Percentiles rank a stretch among this genome's conserved stretches.
Evolutionary conservation across 331 rosid genomes (phyloP).

Genomic region (Prunus yedoensis): DNA sequence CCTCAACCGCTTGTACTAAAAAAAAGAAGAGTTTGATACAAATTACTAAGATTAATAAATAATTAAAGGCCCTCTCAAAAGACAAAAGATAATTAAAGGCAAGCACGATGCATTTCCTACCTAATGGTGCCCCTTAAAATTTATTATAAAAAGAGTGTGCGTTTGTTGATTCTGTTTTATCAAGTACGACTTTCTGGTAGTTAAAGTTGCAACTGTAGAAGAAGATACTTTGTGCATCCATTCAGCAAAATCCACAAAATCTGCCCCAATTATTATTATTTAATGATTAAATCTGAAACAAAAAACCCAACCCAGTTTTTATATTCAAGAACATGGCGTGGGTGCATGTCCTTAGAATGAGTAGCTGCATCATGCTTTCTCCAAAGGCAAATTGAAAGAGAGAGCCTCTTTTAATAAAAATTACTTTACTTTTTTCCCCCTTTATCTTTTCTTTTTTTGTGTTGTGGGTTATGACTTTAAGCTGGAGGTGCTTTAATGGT

Average conservation of each 20-base stretch:
- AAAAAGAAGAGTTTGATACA: no score
- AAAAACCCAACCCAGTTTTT: no score
- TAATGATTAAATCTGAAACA: no score
- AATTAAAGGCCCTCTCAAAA: no score
- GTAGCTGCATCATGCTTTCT: background rate
- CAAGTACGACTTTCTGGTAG: constrained; percentile 28
- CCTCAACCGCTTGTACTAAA: fast-evolving
- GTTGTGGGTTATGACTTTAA: background rate
- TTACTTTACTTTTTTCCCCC: background rate
- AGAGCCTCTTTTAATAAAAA: background rate
- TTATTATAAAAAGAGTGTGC: constrained; percentile 10
- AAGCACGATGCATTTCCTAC: constrained; percentile 20
- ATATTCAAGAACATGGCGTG: no score
- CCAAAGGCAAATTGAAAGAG: background rate
- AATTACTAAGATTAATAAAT: no score
- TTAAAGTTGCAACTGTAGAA: constrained; percentile 30
- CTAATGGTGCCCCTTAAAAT: constrained; percentile 7
- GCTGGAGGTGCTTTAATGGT: background rate
- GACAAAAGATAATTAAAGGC: background rate
- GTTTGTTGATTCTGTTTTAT: constrained; percentile 7
- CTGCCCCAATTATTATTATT: no score
- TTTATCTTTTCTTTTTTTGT: background rate
- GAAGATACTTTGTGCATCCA: constrained; percentile 29
- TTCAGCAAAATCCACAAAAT: constrained; percentile 10
- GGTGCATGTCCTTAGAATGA: no score